Evolutionary conservation across 331 rosid genomes (phyloP).

Genomic region (Quercus tomentella): DNA sequence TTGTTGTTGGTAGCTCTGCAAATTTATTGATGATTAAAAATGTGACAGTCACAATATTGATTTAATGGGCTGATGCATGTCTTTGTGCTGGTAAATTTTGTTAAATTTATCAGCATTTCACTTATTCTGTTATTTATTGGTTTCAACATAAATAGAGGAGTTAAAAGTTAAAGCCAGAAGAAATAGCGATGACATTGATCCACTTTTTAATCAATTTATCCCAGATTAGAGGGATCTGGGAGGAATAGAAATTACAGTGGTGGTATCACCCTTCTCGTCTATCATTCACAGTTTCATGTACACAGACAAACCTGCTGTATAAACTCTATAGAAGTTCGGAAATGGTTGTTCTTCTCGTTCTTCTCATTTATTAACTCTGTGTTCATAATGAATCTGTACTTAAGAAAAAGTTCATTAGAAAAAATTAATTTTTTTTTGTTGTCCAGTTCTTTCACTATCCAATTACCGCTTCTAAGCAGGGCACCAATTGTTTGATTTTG

Average conservation of each 20-base stretch:
- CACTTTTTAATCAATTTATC: background rate
- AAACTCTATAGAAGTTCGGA: background rate
- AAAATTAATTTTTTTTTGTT: background rate
- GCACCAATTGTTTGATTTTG: background rate
- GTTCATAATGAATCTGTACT: background rate
- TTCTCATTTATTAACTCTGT: background rate
- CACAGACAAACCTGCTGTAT: background rate
- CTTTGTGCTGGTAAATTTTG: background rate
- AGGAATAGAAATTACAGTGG: background rate
- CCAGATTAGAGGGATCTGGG: background rate
- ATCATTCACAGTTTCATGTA: background rate
- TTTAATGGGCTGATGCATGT: background rate
- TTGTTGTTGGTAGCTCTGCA: background rate
- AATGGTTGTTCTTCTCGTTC: background rate
- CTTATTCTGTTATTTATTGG: background rate
- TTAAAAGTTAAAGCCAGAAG: background rate
- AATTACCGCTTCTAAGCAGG: background rate
- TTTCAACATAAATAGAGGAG: background rate
- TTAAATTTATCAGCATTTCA: background rate
- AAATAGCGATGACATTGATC: background rate
- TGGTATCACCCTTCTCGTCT: background rate
- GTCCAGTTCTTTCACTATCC: background rate
- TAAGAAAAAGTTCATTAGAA: background rate
- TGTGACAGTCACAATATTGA: background rate
- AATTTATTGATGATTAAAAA: background rate